Evolutionary conservation across 177 flowering plant genomes (phyloP).

Genomic region (Vitis hybrid): DNA sequence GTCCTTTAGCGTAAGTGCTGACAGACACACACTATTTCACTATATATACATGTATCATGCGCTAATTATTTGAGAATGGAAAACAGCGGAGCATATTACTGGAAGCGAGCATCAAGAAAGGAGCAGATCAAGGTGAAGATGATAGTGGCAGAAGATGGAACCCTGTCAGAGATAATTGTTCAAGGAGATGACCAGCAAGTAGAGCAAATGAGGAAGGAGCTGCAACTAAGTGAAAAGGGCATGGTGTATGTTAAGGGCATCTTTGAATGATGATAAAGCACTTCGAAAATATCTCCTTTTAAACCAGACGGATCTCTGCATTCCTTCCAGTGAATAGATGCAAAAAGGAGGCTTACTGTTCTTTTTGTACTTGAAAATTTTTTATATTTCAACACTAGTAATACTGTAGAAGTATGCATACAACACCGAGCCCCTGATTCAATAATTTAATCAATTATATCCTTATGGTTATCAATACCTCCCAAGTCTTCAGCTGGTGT

Average conservation of each 20-base stretch:
- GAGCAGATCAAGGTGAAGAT: constrained; percentile 91
- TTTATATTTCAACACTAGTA: neutral
- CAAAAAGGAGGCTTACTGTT: neutral
- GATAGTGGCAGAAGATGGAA: constrained; percentile 68
- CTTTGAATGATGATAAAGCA: constrained; percentile 53
- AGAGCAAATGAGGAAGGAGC: constrained; percentile 87
- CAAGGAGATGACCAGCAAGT: constrained; percentile 98
- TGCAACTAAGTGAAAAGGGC: constrained; percentile 84
- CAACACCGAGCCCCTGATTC: neutral
- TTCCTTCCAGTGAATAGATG: neutral
- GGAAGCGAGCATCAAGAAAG: constrained; percentile 86
- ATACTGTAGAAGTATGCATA: neutral
- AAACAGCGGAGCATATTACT: constrained; percentile 81
- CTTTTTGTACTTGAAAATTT: neutral
- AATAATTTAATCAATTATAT: neutral
- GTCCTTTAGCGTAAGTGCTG: constrained; percentile 79
- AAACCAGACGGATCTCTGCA: neutral
- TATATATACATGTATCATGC: no score
- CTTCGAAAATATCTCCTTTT: no score
- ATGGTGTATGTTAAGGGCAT: constrained; percentile 97
- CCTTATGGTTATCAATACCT: neutral
- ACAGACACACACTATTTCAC: neutral
- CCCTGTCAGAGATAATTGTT: constrained; percentile 70
- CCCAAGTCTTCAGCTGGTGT: no score
- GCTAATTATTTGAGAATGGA: neutral